Percentiles rank a stretch among this genome's conserved stretches.
These are phyloP conservation scores for Plectranthus barbatus DNA, from an alignment of 257 asterid genomes.

Conservation along the genomic window DNA sequence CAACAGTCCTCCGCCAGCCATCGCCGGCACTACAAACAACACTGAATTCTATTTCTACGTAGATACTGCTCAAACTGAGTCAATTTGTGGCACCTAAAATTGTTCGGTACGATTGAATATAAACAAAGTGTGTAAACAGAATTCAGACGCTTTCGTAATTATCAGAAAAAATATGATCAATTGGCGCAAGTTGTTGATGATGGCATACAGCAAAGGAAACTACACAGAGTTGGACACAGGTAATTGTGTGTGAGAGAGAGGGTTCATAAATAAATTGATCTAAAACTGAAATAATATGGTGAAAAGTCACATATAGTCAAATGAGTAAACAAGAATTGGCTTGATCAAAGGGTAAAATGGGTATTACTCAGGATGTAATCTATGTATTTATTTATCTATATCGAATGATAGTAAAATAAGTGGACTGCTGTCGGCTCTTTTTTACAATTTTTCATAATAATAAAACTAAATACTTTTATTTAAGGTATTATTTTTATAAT, in stretches of 20 bases:
- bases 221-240: background rate
- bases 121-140: background rate
- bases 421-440: too few species aligned
- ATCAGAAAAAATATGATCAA: background rate
- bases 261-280: background rate
- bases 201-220: too few species aligned
- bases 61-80: background rate
- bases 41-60: background rate
- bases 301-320: too few species aligned
- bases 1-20: slow-evolving; percentile 35
- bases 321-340: too few species aligned
- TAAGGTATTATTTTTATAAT: too few species aligned
- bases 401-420: too few species aligned
- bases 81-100: background rate
- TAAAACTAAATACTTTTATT: too few species aligned
- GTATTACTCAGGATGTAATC: too few species aligned
- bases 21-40: slow-evolving; percentile 23
- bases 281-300: background rate
- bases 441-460: too few species aligned
- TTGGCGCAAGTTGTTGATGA: too few species aligned
- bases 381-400: too few species aligned
- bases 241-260: background rate
- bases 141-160: background rate
- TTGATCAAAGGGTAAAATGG: too few species aligned
- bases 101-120: background rate